phyloP scores from a whole-genome alignment of 768 basidiomycete species.

The Pisolithus tinctorius region DNA sequence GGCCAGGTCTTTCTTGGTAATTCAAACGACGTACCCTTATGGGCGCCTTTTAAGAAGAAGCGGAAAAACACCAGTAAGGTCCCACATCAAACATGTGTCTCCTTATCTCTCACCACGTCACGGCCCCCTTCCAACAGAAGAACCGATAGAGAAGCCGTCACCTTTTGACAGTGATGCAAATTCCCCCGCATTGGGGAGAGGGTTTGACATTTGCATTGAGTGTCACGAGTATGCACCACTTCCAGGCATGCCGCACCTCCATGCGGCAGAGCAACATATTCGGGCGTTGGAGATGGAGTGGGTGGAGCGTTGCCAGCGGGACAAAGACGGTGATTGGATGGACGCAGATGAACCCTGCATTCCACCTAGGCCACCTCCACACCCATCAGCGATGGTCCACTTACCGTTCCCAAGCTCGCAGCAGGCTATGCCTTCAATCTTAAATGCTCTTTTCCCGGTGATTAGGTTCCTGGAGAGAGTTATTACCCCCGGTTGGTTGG shows the following conservation, averaged over 20 bases:
- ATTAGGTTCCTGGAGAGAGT: constrained; percentile 64
- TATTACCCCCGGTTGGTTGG: constrained; percentile 38
- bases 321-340: constrained; percentile 10
- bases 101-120: background rate
- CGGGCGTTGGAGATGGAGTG: constrained; percentile 60
- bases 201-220: constrained; percentile 84
- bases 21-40: constrained; percentile 67
- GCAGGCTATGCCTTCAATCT: constrained; percentile 42
- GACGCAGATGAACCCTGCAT: constrained; percentile 19
- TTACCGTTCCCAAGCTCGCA: constrained; percentile 71
- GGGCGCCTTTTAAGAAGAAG: constrained; percentile 17
- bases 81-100: background rate
- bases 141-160: constrained; percentile 15
- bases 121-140: constrained; percentile 5
- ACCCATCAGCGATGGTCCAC: constrained; percentile 66
- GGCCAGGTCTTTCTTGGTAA: constrained; percentile 82
- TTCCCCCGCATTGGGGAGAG: constrained; percentile 46
- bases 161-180: constrained; percentile 33
- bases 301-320: constrained; percentile 37
- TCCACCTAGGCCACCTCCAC: constrained; percentile 62
- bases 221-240: constrained; percentile 78
- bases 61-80: background rate
- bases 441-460: constrained; percentile 55
- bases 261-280: constrained; percentile 73
- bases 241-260: constrained; percentile 57